Evolutionary conservation across 164 flowering plant species (phyloP).

Genomic region (Piper longum): DNA sequence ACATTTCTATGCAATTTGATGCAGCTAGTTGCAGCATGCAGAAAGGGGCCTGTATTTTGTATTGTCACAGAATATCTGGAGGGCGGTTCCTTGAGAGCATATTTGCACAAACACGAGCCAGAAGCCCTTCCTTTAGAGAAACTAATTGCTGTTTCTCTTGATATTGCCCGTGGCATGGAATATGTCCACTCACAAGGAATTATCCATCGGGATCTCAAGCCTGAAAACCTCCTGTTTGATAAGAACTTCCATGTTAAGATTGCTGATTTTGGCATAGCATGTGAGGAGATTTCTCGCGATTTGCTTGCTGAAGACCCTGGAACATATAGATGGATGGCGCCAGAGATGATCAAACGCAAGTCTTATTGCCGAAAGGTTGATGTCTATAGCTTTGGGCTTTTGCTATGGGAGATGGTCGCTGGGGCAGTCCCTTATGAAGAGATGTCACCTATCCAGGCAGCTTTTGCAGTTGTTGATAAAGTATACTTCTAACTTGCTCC

Average conservation of each 20-base stretch:
- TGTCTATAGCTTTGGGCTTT: constrained; percentile 84
- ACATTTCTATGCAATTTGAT: not conserved
- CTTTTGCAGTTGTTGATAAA: constrained; percentile 84
- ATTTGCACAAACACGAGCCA: constrained; percentile 56
- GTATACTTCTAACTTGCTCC: constrained; percentile 14
- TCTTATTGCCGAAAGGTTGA: constrained; percentile 68
- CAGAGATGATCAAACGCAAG: constrained; percentile 81
- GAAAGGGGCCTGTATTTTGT: constrained; percentile 64
- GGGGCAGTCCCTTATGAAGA: constrained; percentile 76
- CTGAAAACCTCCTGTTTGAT: constrained; percentile 74
- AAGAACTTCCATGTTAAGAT: constrained; percentile 52
- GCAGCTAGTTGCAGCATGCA: constrained; percentile 80
- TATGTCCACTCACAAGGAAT: constrained; percentile 82
- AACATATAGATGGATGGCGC: constrained; percentile 98
- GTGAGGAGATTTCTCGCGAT: constrained; percentile 69
- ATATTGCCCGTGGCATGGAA: constrained; percentile 86
- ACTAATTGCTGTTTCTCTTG: constrained; percentile 47
- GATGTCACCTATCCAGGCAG: constrained; percentile 85
- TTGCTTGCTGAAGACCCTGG: constrained; percentile 72
- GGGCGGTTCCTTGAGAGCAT: constrained; percentile 79
- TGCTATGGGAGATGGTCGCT: constrained; percentile 82
- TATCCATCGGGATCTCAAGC: constrained; percentile 82
- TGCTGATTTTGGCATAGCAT: constrained; percentile 93
- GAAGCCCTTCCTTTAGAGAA: constrained; percentile 45
- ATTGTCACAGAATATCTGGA: constrained; percentile 68